Percentiles rank a stretch among this genome's conserved stretches.
Conservation (phyloP, 805 yeast species). For the Clavispora santaluciae region DNA sequence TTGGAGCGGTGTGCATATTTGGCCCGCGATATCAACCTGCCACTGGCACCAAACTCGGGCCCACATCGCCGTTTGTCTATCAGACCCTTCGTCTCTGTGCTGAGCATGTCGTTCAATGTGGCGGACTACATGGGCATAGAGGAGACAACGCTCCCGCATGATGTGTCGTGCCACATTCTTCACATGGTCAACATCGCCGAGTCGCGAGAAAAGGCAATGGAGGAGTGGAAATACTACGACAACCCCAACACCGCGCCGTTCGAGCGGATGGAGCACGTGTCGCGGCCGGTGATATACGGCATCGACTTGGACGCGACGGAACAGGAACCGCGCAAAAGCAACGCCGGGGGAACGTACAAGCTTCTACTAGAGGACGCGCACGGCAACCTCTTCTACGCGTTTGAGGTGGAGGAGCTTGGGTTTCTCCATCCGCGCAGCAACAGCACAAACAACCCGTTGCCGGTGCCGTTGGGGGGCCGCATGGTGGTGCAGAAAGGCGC, state of each 20-base stretch:
- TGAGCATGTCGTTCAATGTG: conserved; percentile 17
- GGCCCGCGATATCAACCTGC: too few relatives aligned
- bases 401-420: conserved; percentile 50
- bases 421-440: conserved; percentile 36
- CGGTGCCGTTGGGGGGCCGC: conserved; percentile 51
- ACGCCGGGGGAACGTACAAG: conserved; percentile 35
- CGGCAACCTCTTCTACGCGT: conserved; percentile 51
- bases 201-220: conserved; percentile 50
- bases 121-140: conserved; percentile 7
- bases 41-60: too few relatives aligned
- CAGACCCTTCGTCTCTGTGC: too few relatives aligned
- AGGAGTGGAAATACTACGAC: conserved; percentile 45
- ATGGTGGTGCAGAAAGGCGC: conserved; percentile 48
- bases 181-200: conserved; percentile 50
- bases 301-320: conserved; percentile 37
- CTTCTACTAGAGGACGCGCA: conserved; percentile 51
- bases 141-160: conserved; percentile 9
- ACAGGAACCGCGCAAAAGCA: conserved; percentile 2
- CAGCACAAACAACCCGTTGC: conserved; percentile 23
- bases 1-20: too few relatives aligned
- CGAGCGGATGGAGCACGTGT: conserved; percentile 46
- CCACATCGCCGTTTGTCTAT: too few relatives aligned
- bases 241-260: conserved; percentile 58
- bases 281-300: conserved; percentile 40
- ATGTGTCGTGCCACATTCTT: conserved; percentile 49